Percentiles rank a stretch among this genome's conserved stretches.
Conservation (phyloP, 2,329 filamentous ascomycete genomes). For the Pezicula radicicola region DNA sequence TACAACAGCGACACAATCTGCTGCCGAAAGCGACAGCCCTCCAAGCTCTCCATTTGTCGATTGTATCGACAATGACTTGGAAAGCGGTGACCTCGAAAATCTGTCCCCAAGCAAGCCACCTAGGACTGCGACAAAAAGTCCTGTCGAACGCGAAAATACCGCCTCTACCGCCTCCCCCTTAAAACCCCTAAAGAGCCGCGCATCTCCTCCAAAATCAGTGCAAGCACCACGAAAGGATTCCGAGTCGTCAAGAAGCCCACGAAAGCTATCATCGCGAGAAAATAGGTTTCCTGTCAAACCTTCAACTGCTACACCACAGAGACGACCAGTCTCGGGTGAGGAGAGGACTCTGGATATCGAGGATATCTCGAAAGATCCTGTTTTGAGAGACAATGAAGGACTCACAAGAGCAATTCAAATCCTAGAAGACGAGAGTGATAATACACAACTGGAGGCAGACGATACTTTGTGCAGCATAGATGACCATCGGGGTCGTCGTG, state of each 20-base stretch:
- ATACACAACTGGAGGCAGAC: slow-evolving; percentile 22
- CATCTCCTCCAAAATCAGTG: slow-evolving; percentile 12
- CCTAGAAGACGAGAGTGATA: slow-evolving; percentile 48
- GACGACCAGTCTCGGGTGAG: slow-evolving; percentile 16
- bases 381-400: slow-evolving; percentile 51
- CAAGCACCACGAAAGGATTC: slow-evolving; percentile 16
- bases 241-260: slow-evolving; percentile 34
- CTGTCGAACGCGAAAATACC: slow-evolving; percentile 19
- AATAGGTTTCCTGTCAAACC: slow-evolving; percentile 62
- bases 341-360: slow-evolving; percentile 36
- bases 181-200: slow-evolving; percentile 27
- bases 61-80: slow-evolving; percentile 17
- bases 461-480: slow-evolving; percentile 25
- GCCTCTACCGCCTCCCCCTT: slow-evolving; percentile 11
- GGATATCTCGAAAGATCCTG: slow-evolving; percentile 45
- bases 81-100: slow-evolving; percentile 23
- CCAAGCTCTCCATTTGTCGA: slow-evolving; percentile 28
- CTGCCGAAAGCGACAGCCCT: slow-evolving; percentile 17
- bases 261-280: slow-evolving; percentile 46
- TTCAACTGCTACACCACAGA: slow-evolving; percentile 27
- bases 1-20: slow-evolving; percentile 13
- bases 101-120: slow-evolving; percentile 23
- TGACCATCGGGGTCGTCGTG: slow-evolving; percentile 30
- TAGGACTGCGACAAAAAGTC: slow-evolving; percentile 17
- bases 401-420: slow-evolving; percentile 59